Evolutionary conservation across 2,329 filamentous ascomycete genomes (phyloP), one percentile per base, ranked within the genome.

Genomic region (Paramyrothecium sp.): DNA sequence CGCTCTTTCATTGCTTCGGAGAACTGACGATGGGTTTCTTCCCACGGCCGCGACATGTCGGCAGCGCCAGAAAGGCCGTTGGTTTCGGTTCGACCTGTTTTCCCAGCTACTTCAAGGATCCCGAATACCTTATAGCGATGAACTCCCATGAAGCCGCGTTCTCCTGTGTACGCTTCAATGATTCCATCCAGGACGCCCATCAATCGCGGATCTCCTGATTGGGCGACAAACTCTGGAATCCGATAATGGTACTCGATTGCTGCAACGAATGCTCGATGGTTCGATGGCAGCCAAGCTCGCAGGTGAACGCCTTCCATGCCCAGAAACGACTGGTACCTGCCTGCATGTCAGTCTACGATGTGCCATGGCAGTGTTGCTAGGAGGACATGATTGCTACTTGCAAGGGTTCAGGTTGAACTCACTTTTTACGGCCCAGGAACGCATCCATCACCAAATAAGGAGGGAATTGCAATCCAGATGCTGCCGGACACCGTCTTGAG

Each of bases 111-210:
- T 57, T 83, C 81, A 0, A 83, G 74, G 26, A 84, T 79, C 1
- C 81, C 81, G 60, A 82, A 84, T 4, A 84, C 81, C 62, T 84
- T 84, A 65, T 83, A 83, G n/a, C 81, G 70, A 61, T 84, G 81
- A 0, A 77, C 78, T 5, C 81, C 81, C 81, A 84, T 82, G 63
- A 83, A 84, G 0, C 81, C 81, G 20, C 81, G 73, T 60, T 83
- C 81, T 1, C 81, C 81, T 0, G 79, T 78, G 59, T 83, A 84
- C 0, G 81, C 80, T 62, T 84, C 81, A 1, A 84, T 75, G 2
- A 83, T 82, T 0, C 81, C 81, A 56, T 83, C 81, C 1, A 83
- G 59, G 1, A 83, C 80, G 3, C 81, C 81, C 64, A 81, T 79
- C 0, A 84, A 69, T 12, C 79, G 71, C 0, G 76, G 73, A 54